Percentiles rank a stretch among this genome's conserved stretches.
Evolutionary conservation across 2,329 filamentous ascomycete genomes (phyloP).

Genomic region (Cadophora luteo-olivacea): DNA sequence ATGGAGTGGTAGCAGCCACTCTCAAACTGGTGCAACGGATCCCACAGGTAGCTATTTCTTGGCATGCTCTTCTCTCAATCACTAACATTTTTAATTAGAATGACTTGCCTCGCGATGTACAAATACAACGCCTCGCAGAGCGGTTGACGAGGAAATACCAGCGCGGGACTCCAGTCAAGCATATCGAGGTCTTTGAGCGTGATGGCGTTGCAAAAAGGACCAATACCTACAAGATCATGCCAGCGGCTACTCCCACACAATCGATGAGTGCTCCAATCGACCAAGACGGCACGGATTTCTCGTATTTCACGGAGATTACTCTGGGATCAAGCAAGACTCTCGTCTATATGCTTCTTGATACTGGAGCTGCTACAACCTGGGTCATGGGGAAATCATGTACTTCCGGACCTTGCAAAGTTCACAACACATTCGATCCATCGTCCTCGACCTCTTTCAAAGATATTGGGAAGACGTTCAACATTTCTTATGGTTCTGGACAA

Average conservation of each 20-base stretch:
- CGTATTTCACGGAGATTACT: conserved; percentile 65
- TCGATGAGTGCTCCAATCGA: conserved; percentile 60
- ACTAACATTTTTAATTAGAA: conserved; percentile 12
- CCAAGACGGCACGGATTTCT: conserved; percentile 70
- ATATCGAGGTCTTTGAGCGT: conserved; percentile 15
- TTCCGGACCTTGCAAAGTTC: conserved; percentile 68
- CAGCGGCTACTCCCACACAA: conserved; percentile 48
- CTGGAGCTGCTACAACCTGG: conserved; percentile 78
- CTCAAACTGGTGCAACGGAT: conserved; percentile 29
- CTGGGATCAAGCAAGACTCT: conserved; percentile 61
- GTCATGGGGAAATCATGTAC: conserved; percentile 77
- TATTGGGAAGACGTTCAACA: conserved; percentile 61
- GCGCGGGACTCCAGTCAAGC: conserved; percentile 20
- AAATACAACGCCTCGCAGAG: conserved; percentile 32
- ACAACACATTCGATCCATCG: conserved; percentile 71
- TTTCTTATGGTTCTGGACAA: conserved; percentile 79
- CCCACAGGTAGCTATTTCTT: conserved; percentile 20
- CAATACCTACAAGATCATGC: conserved; percentile 36
- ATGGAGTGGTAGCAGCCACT: conserved; percentile 4
- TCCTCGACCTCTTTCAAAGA: conserved; percentile 70
- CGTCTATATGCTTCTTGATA: conserved; percentile 69
- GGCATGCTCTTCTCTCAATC: not conserved
- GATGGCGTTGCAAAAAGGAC: conserved; percentile 33
- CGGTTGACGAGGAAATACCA: conserved; percentile 40
- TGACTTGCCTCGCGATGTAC: conserved; percentile 27